Percentiles rank a stretch among this genome's conserved stretches.
phyloP scores from a whole-genome alignment of 2,329 filamentous ascomycete genomes.

The Xylariaceae sp. region DNA sequence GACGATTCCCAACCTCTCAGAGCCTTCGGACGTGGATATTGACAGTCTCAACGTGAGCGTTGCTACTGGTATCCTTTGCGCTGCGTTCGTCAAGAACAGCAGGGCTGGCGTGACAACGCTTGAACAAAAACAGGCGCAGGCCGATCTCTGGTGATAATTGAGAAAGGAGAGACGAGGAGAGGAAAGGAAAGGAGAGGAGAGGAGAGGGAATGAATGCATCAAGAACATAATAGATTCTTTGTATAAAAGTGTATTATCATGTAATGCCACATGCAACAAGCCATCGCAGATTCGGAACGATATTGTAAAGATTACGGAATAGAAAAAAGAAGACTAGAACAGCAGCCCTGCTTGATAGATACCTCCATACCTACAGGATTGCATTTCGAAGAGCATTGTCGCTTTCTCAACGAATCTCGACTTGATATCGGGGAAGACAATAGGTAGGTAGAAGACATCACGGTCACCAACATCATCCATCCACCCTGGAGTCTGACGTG shows the following conservation, averaged over 20 bases:
- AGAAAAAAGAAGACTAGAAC: background rate
- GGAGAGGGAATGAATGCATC: background rate
- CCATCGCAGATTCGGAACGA: background rate
- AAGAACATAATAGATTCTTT: background rate
- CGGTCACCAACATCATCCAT: too few relatives aligned
- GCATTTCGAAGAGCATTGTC: too few relatives aligned
- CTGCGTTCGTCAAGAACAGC: conserved; percentile 53
- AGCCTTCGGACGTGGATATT: conserved; percentile 49
- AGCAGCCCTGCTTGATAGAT: background rate
- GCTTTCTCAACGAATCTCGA: too few relatives aligned
- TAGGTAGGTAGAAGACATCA: too few relatives aligned
- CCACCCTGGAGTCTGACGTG: conserved; percentile 5
- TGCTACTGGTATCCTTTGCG: conserved; percentile 70
- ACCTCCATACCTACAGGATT: too few relatives aligned
- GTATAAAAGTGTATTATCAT: background rate
- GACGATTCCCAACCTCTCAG: conserved; percentile 56
- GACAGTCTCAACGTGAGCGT: conserved; percentile 95
- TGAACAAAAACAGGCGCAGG: conserved; percentile 21
- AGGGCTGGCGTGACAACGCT: too few relatives aligned
- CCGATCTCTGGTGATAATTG: conserved; percentile 21
- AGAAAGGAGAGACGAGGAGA: background rate
- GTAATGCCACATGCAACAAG: background rate
- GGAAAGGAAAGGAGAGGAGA: background rate
- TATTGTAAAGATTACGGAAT: too few relatives aligned
- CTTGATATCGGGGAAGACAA: too few relatives aligned